Percentiles rank a stretch among this genome's conserved stretches.
phyloP scores from a whole-genome alignment of 441 rosid species.

The Geranium incanum region DNA sequence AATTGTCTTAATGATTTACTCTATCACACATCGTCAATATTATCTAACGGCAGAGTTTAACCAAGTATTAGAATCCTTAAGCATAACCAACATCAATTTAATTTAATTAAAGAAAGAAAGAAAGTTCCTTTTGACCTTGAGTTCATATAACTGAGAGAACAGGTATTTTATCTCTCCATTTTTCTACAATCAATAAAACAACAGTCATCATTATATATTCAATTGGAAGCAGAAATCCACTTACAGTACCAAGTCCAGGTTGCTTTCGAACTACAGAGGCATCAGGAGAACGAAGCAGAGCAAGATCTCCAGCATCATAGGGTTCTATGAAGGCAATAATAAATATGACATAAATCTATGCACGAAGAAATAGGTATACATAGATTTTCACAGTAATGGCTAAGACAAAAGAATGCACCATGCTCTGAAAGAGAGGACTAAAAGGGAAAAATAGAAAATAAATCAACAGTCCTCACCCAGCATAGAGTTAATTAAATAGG shows the following conservation, averaged over 20 bases:
- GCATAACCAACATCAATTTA: not conserved
- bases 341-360: constrained; percentile 7
- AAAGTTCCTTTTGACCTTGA: not conserved
- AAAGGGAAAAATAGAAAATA: not conserved
- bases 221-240: constrained; percentile 30
- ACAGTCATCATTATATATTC: not conserved
- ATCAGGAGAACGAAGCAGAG: constrained; percentile 37
- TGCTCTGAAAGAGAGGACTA: not conserved
- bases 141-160: not conserved
- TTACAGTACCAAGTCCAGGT: constrained; percentile 42
- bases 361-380: not conserved
- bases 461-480: not conserved
- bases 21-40: not conserved
- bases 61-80: not conserved
- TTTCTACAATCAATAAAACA: not conserved
- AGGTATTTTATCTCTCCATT: not conserved
- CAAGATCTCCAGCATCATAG: constrained; percentile 45
- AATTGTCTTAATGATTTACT: not conserved
- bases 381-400: constrained; percentile 4
- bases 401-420: not conserved
- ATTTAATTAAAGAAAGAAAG: not conserved
- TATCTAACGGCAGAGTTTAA: not conserved
- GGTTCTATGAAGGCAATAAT: constrained; percentile 42
- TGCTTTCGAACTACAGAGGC: constrained; percentile 39
- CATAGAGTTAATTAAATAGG: not conserved